Conservation (phyloP, 768 basidiomycete genomes). For the Multifurca ochricompacta region DNA sequence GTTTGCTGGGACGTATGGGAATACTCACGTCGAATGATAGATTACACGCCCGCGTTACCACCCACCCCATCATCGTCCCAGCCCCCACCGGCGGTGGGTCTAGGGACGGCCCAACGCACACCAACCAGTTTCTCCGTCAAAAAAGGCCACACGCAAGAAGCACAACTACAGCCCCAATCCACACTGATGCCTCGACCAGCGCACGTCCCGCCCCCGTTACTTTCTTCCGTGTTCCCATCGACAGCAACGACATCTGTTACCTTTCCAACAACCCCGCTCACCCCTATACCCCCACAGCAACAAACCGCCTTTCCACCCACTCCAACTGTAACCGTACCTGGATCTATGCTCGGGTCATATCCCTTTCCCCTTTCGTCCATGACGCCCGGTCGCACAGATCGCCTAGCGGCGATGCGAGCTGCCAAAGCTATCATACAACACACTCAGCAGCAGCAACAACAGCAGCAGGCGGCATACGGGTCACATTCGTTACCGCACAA, state of each 20-base stretch:
- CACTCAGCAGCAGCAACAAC: background rate
- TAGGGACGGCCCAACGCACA: background rate
- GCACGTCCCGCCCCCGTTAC: background rate
- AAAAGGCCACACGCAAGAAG: background rate
- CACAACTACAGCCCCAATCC: background rate
- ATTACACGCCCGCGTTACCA: background rate
- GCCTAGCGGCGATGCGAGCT: constrained; percentile 1
- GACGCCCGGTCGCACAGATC: background rate
- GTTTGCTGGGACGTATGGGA: background rate
- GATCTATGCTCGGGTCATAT: background rate
- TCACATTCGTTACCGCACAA: background rate
- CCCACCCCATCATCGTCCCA: background rate
- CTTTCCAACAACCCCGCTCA: background rate
- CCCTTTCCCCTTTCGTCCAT: background rate
- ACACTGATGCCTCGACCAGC: background rate
- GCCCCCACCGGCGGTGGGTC: background rate
- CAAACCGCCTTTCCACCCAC: too few relatives aligned
- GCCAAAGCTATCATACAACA: constrained; percentile 6
- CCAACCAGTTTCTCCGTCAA: background rate
- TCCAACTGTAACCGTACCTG: background rate
- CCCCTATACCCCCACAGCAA: background rate
- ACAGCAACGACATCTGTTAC: background rate
- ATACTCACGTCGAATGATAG: background rate
- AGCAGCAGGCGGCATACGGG: too few relatives aligned
- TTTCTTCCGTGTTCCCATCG: background rate